Conservation (phyloP, 1,284 basidiomycete genomes). For the Athelia psychrophila region DNA sequence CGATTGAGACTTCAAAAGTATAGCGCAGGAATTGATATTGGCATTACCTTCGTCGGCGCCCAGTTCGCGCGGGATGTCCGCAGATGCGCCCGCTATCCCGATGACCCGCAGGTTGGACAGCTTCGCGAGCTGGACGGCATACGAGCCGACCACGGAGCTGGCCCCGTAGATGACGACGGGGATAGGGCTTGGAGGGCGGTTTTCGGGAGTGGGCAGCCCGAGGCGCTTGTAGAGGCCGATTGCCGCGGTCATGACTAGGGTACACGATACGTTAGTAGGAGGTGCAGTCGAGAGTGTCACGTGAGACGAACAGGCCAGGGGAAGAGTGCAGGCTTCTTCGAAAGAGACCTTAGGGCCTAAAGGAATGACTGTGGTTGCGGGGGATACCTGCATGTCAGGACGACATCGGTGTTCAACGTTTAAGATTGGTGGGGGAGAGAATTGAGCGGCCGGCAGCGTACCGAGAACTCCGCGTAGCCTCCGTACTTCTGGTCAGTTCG, state of each 20-base stretch:
- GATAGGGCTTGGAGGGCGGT: constrained; percentile 6
- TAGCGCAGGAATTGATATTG: too few species aligned
- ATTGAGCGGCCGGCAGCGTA: too few species aligned
- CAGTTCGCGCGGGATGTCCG: constrained; percentile 12
- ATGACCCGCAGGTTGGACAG: constrained; percentile 19
- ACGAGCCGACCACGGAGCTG: constrained; percentile 26
- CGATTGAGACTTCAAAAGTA: too few species aligned
- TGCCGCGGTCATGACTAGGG: constrained; percentile 26
- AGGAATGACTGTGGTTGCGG: constrained; percentile 2
- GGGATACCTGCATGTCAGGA: neutral
- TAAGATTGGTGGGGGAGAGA: neutral
- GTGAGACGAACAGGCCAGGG: constrained; percentile 15
- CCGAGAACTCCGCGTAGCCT: neutral
- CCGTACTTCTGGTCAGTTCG: neutral
- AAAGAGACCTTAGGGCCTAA: constrained; percentile 12
- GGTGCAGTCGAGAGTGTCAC: too few species aligned
- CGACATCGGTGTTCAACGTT: neutral
- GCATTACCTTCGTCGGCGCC: constrained; percentile 21
- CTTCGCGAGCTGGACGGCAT: constrained; percentile 29
- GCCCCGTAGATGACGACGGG: constrained; percentile 29
- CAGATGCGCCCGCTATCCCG: constrained; percentile 22
- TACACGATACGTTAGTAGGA: too few species aligned
- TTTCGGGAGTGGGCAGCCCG: constrained; percentile 7
- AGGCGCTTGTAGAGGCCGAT: constrained; percentile 26
- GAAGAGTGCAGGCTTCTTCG: constrained; percentile 29